Evolutionary conservation across 495 filamentous ascomycete species (phyloP).

Genomic region (Aspergillus incahuasiensis): DNA sequence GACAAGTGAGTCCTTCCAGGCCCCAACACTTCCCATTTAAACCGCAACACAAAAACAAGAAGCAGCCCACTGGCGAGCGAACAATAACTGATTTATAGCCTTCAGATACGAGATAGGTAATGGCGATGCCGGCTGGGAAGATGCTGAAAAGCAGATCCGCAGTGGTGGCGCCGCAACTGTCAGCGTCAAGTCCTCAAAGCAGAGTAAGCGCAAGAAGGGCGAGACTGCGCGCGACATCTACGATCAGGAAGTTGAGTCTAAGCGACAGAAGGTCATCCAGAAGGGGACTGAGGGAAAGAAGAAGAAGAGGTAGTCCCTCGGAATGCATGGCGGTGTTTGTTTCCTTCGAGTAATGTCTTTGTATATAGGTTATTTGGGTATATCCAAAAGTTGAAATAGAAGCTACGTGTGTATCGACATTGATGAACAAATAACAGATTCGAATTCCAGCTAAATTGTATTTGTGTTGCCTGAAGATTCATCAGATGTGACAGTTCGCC

Average conservation of each 20-base stretch:
- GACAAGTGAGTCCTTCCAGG: conserved; percentile 63
- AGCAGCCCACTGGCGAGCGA: conserved; percentile 25
- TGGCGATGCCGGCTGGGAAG: conserved; percentile 68
- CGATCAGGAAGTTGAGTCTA: conserved; percentile 44
- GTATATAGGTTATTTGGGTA: not conserved
- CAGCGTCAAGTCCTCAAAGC: conserved; percentile 69
- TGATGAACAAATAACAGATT: conserved; percentile 5
- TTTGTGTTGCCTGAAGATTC: not conserved
- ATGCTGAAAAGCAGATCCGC: conserved; percentile 74
- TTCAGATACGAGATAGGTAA: conserved; percentile 76
- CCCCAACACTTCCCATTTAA: not conserved
- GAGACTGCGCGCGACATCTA: conserved; percentile 53
- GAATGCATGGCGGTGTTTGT: conserved; percentile 10
- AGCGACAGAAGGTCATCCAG: conserved; percentile 48
- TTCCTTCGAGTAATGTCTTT: conserved; percentile 9
- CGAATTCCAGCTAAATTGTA: not conserved
- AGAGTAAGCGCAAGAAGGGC: conserved; percentile 72
- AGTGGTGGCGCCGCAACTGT: conserved; percentile 64
- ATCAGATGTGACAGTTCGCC: not conserved
- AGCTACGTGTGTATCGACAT: conserved; percentile 14
- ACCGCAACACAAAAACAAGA: not conserved
- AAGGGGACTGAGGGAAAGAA: conserved; percentile 49
- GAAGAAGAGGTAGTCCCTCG: conserved; percentile 11
- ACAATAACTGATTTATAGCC: conserved; percentile 43
- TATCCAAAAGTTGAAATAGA: conserved; percentile 12